Evolutionary conservation across 2,329 filamentous ascomycete genomes (phyloP).

Genomic region (Colletotrichum sp.): DNA sequence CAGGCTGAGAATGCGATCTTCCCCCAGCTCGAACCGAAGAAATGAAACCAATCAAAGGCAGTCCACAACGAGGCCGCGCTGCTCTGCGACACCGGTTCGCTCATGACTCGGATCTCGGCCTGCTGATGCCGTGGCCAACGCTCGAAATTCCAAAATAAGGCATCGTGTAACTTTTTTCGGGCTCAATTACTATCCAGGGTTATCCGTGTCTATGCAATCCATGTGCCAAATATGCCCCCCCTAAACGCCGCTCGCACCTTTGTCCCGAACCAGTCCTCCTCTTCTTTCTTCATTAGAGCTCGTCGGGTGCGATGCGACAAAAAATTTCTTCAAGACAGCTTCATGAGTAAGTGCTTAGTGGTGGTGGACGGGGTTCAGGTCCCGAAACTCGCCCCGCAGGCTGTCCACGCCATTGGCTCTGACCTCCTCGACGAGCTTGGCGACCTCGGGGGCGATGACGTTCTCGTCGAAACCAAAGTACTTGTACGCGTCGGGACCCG

Average conservation of each 20-base stretch:
- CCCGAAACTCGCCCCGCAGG: slow-evolving; percentile 28
- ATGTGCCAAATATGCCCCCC: not conserved
- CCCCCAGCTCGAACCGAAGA: not conserved
- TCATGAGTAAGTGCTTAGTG: not conserved
- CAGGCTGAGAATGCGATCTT: not conserved
- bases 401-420: slow-evolving; percentile 24
- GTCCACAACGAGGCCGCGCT: not conserved
- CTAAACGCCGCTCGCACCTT: not conserved
- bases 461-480: slow-evolving; percentile 56
- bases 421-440: slow-evolving; percentile 29
- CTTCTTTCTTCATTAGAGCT: not conserved
- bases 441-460: slow-evolving; percentile 42
- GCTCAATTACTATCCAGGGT: slow-evolving; percentile 9
- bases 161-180: not conserved
- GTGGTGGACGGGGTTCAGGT: slow-evolving; percentile 24
- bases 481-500: slow-evolving; percentile 56
- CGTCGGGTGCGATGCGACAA: not conserved
- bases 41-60: slow-evolving; percentile 3
- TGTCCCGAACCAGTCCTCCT: not conserved
- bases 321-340: not conserved
- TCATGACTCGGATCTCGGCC: not conserved
- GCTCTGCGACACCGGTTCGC: not conserved
- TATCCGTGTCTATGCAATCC: slow-evolving; percentile 12
- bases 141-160: not conserved
- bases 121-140: not conserved